phyloP scores from a whole-genome alignment of 2,329 filamentous ascomycete species.

The Fusarium torreyae region DNA sequence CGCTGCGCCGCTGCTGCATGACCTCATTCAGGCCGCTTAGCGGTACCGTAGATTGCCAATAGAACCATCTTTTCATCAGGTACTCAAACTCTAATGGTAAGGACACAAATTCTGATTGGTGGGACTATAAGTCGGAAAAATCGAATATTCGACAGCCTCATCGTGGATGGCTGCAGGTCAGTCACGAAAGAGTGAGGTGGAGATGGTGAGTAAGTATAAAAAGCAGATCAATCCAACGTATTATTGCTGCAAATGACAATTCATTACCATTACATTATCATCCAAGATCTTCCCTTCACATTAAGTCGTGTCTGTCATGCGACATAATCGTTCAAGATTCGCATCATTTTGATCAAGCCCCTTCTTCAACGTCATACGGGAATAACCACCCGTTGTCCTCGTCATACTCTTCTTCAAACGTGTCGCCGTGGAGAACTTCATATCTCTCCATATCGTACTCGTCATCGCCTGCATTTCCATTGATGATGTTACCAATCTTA shows the following conservation, averaged over 20 bases:
- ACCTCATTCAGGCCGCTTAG: not conserved
- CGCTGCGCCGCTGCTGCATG: not conserved
- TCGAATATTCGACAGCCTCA: not conserved
- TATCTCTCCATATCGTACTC: conserved; percentile 35
- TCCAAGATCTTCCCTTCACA: not conserved
- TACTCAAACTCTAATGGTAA: not conserved
- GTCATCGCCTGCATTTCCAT: conserved; percentile 22
- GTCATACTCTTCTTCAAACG: conserved; percentile 34
- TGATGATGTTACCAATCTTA: conserved; percentile 55
- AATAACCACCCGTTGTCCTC: conserved; percentile 38
- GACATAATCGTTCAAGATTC: not conserved
- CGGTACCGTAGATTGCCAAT: not conserved
- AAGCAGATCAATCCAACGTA: not conserved
- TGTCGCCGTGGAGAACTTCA: conserved; percentile 32
- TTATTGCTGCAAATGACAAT: not conserved
- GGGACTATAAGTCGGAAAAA: not conserved
- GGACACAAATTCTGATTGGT: not conserved
- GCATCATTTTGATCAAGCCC: not conserved
- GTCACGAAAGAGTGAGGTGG: too few relatives aligned
- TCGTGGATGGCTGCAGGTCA: too few relatives aligned
- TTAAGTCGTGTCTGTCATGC: not conserved
- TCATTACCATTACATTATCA: not conserved
- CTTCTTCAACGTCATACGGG: conserved; percentile 8
- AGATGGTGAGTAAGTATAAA: not conserved
- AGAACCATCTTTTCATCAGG: not conserved